Conservation (phyloP, 345 rosid genomes). For the Lepidium sativum region DNA sequence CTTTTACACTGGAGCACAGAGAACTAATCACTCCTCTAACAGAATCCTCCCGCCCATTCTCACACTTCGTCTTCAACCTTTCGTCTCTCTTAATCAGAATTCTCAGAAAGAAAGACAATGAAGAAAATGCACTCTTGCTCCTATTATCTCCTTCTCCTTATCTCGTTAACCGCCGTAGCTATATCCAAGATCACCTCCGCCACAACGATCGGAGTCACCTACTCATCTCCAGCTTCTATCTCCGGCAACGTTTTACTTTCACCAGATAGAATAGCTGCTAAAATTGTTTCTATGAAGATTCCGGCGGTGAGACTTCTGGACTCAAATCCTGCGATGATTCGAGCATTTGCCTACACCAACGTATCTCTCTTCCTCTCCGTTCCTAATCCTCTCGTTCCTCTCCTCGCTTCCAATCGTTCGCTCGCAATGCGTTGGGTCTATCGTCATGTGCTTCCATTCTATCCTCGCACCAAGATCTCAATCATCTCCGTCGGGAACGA, state of each 20-base stretch:
- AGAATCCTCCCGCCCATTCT: constrained; percentile 30
- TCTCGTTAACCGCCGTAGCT: constrained; percentile 21
- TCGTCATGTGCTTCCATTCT: constrained; percentile 67
- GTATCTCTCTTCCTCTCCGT: constrained; percentile 70
- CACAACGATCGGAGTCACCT: constrained; percentile 38
- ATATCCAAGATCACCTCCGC: constrained; percentile 12
- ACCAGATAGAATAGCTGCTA: constrained; percentile 35
- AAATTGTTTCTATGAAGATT: constrained; percentile 41
- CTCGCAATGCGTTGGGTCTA: constrained; percentile 65
- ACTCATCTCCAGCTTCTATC: constrained; percentile 23
- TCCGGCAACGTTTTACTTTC: constrained; percentile 18
- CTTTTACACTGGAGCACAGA: constrained; percentile 1
- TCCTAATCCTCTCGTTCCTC: constrained; percentile 60
- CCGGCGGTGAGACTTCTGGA: constrained; percentile 51
- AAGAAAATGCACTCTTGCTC: neutral
- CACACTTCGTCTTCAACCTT: constrained; percentile 25
- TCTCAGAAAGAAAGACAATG: constrained; percentile 12
- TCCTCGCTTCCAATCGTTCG: constrained; percentile 71
- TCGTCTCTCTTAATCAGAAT: constrained; percentile 4
- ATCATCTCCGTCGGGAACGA: constrained; percentile 80
- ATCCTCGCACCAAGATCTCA: constrained; percentile 67
- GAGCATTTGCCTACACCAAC: constrained; percentile 74
- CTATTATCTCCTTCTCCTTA: constrained; percentile 18
- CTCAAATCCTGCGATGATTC: constrained; percentile 49
- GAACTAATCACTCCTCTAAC: constrained; percentile 15